Base-by-base conservation (phyloP, 1,284 basidiomycete species). In the Dichomitus squalens region DNA sequence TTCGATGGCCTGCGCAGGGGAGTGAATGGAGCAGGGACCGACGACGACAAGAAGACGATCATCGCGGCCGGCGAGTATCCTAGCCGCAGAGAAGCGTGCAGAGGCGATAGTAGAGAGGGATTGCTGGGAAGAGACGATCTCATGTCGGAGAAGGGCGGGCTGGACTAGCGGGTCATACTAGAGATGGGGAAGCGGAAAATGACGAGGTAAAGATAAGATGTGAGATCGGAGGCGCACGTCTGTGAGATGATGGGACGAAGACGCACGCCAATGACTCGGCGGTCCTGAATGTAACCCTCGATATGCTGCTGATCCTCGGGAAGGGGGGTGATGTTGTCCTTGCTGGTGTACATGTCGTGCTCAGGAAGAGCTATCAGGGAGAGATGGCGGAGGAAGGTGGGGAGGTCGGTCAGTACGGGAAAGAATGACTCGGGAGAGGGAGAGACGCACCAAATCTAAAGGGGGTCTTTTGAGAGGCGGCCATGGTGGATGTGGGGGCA, bases 1-100 rank as follows among this genome's bases (percentile, higher is more conserved):
- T 72, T 95, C 92, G 59, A 95, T 76, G 3, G 96, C 96, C 73
- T 96, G 92, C 48, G 89, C 85, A 4, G 93, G 76, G 29, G 88
- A 92, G 75, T 99, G 96, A 65, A 99, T 97, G 3, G 93, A 96
- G 80, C 96, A 99, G 18, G 96, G 96, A 4, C 96, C 96, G 61
- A 97, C 91, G 66, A 98, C 81, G 70, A 97, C 95, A 49, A 98
- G 79, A 1, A 98, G 64, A 49, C 94, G 86, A 66, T 93, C 89
- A 68, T 96, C 94, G 46, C 86, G 83, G 25, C 95, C 93, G 3
- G 90, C 85, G 40, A 96, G 79, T 65, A 96, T 86, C 57, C 85
- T 80, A 0, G 93, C 89, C 0, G 92, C 84, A 57, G 82, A 80
- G 75, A 85, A 87, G 65, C 95, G 87, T n/a, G 93, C 88, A 12